Conservation (phyloP, 1,284 basidiomycete species). For the Apiotrichum veenhuisii region DNA sequence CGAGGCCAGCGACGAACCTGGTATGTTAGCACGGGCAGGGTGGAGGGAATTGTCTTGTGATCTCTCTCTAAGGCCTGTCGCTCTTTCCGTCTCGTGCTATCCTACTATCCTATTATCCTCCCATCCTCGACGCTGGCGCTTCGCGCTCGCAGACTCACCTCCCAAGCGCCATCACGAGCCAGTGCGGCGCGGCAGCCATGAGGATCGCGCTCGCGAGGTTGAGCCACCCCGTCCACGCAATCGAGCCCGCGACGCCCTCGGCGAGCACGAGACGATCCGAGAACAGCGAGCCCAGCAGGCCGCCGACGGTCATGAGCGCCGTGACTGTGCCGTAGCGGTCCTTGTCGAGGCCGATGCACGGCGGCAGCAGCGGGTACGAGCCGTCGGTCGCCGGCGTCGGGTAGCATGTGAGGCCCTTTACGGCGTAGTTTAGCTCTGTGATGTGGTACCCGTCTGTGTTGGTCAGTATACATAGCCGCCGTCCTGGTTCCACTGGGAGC, state of each 20-base stretch:
- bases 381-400: conserved; percentile 35
- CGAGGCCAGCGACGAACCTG: conserved; percentile 73
- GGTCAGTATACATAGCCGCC: background rate
- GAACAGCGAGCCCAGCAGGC: conserved; percentile 68
- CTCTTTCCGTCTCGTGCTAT: too few species aligned
- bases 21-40: too few species aligned
- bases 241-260: conserved; percentile 54
- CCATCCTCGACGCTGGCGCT: background rate
- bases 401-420: conserved; percentile 67
- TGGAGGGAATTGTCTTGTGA: too few species aligned
- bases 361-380: conserved; percentile 33
- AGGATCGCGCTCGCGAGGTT: conserved; percentile 61
- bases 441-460: conserved; percentile 61
- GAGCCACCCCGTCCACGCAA: conserved; percentile 57
- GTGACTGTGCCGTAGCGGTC: conserved; percentile 74
- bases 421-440: conserved; percentile 81
- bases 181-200: conserved; percentile 63
- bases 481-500: too few species aligned
- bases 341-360: conserved; percentile 72
- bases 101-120: too few species aligned
- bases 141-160: conserved; percentile 4
- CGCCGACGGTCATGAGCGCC: conserved; percentile 81
- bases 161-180: conserved; percentile 53
- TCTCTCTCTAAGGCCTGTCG: too few species aligned
- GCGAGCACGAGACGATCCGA: conserved; percentile 68